Evolutionary conservation across 257 asterid genomes (phyloP).

Genomic region (Solanum virginianum): DNA sequence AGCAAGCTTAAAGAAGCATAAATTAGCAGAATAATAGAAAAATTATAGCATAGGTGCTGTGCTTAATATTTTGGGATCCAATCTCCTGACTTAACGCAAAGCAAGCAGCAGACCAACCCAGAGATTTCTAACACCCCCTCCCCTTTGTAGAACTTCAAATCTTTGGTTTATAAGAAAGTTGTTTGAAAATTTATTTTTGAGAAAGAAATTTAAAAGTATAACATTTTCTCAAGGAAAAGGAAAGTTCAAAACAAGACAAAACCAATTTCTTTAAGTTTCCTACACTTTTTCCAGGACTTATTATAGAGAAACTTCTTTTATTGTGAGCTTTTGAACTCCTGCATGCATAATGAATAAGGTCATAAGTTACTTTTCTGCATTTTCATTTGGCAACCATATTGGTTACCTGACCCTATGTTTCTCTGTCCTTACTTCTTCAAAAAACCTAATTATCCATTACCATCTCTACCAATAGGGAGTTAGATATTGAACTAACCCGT

Average conservation of each 20-base stretch:
- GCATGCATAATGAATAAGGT: not conserved
- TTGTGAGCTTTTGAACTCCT: not conserved
- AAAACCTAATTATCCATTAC: not conserved
- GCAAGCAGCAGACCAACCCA: not conserved
- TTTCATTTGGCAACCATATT: not conserved
- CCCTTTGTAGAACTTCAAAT: not conserved
- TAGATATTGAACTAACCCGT: constrained; percentile 48
- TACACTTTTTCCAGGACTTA: not conserved
- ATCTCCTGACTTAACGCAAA: not conserved
- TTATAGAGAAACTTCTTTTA: not conserved
- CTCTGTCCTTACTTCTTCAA: not conserved
- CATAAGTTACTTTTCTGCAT: not conserved
- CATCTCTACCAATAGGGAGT: not conserved
- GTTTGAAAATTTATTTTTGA: not conserved
- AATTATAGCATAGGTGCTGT: not conserved
- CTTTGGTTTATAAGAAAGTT: not conserved
- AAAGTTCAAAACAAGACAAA: not conserved
- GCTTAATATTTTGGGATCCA: not conserved
- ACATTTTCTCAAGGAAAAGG: not conserved
- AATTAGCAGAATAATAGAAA: not conserved
- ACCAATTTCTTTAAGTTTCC: not conserved
- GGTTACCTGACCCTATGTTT: not conserved
- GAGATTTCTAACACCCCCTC: not conserved
- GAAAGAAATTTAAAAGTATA: not conserved
- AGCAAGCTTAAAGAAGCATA: not conserved